Base-by-base conservation (phyloP, 2,329 filamentous ascomycete genomes). In the Claviceps humidiphila region DNA sequence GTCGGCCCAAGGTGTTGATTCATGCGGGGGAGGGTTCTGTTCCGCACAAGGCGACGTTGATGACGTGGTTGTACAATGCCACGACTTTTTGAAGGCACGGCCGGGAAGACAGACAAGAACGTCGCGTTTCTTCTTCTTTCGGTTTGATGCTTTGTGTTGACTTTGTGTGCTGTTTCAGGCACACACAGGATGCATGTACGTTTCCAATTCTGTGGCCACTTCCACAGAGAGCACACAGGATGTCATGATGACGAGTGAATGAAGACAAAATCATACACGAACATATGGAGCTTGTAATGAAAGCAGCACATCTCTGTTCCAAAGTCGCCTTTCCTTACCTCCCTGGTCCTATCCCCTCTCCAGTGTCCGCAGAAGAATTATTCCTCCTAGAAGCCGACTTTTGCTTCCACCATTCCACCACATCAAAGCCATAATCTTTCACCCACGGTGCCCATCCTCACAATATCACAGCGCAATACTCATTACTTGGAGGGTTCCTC, bases 1-100 rank as follows among this genome's bases (percentile, higher is more conserved):
- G 58, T 50, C 62, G 61, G 34, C 67, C 67, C 13, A 66, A 55
- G 16, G 67, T 69, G 9, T 58, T 69, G 22, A 59, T 68, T 13
- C 60, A 62, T 52, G 60, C 60, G 42, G 56, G 57, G 17, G 60
- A 63, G 7, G 60, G 58, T 6, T 58, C 60, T 13, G 54, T 61
- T n/a, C 50, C 56, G n/a, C 61, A 64, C 42, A 58, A 55, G 17
- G 54, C 65, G 48, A 69, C 67, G 2, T 58, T 68, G 20, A 59
- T 68, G 53, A 63, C 60, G 45, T 67, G 65, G 60, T 30, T 69
- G 30, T 44, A 50, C 22, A 53, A 53, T 55, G 59, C 51, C 14
- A 43, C 43, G 50, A 41, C 9, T 22, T 39, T 24, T 24, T 51
- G 16, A 51, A 8, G 16, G 41, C 9, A 8, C 11, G n/a, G 5